Conservation (phyloP, 176 grass and related monocot species). For the Hyparrhenia diplandra region DNA sequence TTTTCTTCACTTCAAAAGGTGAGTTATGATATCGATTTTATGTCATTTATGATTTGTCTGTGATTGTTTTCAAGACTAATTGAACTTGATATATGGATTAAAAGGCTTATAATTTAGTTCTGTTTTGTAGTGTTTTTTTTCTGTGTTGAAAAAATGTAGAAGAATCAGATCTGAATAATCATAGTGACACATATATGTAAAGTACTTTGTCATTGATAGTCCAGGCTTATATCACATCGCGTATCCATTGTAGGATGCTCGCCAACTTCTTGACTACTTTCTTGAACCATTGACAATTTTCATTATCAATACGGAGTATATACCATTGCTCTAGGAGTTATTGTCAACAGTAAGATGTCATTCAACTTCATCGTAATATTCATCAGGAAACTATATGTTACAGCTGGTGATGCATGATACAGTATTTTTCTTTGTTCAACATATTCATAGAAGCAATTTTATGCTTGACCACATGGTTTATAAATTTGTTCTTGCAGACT, state of each 20-base stretch:
- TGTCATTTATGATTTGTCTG: neutral
- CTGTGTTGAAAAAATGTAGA: neutral
- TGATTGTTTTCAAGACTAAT: neutral
- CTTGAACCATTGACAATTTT: neutral
- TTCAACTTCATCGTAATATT: neutral
- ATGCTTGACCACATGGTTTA: neutral
- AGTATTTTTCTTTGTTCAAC: neutral
- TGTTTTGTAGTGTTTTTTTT: neutral
- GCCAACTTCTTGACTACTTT: neutral
- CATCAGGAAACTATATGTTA: no score
- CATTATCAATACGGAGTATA: neutral
- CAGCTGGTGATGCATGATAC: neutral
- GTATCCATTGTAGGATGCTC: neutral
- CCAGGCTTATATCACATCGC: neutral
- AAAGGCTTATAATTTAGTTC: neutral
- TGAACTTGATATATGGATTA: neutral
- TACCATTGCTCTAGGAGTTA: neutral
- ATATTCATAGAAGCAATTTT: neutral
- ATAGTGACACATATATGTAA: neutral
- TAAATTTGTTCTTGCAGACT: slow-evolving; percentile 54
- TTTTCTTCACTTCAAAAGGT: slow-evolving; percentile 99
- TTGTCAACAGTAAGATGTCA: slow-evolving; percentile 7
- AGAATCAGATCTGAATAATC: neutral
- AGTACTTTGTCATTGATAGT: neutral
- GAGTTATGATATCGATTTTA: slow-evolving; percentile 9